Conservation (phyloP, 139 green algal species). For the Chloropicon primus region DNA sequence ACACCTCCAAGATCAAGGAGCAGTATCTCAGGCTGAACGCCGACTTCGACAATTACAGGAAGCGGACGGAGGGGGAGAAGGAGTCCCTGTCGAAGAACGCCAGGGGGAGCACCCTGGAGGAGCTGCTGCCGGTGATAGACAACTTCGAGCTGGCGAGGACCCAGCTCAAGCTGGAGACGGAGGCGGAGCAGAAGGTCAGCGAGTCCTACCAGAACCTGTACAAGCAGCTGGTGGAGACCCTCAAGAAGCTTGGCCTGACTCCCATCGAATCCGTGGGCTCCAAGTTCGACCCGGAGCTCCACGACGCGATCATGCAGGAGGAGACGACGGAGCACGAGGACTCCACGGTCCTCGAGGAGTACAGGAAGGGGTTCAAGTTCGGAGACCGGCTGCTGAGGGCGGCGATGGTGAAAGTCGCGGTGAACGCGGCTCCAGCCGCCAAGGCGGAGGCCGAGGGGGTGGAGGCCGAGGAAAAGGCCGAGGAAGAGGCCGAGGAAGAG, state of each 20-base stretch:
- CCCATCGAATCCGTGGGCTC: conserved; percentile 56
- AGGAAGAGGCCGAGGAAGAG: background rate
- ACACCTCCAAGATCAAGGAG: conserved; percentile 29
- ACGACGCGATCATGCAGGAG: conserved; percentile 88
- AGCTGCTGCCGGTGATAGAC: conserved; percentile 66
- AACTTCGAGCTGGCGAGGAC: conserved; percentile 85
- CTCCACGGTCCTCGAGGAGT: conserved; percentile 75
- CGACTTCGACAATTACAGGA: conserved; percentile 99
- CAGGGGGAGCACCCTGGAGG: conserved; percentile 55
- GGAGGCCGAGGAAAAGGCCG: background rate
- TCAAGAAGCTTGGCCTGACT: conserved; percentile 72
- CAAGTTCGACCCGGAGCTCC: conserved; percentile 86
- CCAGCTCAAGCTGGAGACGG: conserved; percentile 54
- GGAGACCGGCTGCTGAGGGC: conserved; percentile 72
- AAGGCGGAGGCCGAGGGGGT: background rate
- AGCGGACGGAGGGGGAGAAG: conserved; percentile 68
- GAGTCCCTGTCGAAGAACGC: conserved; percentile 33
- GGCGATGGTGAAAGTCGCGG: conserved; percentile 91
- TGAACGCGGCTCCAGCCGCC: background rate
- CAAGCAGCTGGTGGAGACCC: conserved; percentile 87
- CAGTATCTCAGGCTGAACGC: conserved; percentile 79
- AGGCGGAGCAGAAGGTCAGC: conserved; percentile 84
- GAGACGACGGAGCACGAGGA: conserved; percentile 28
- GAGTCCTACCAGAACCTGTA: conserved; percentile 83
- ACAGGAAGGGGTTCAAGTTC: conserved; percentile 84